Base-by-base conservation (phyloP, 2,329 filamentous ascomycete species). In the Ascomycota sp. region DNA sequence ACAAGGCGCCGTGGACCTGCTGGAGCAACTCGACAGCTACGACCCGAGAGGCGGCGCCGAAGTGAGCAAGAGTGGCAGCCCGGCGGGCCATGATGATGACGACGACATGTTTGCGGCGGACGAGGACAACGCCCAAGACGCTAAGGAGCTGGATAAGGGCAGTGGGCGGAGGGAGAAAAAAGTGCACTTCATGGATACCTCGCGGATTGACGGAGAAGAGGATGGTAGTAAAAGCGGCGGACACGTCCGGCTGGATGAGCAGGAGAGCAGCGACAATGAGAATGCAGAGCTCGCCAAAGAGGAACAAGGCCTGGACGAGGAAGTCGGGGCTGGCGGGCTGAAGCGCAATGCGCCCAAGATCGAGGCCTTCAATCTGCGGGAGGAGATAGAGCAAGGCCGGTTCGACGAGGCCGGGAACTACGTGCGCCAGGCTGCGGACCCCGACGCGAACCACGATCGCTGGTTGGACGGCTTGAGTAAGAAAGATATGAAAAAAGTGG, bases 381-480 rank as follows among this genome's bases (percentile, higher is more conserved):
- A 69, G 9, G 89, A 98, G 51, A 75, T 91, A 49, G 83, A 95
- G 45, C 86, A 95, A 41, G 89, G 89, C 1, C 67, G 73, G 8
- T 98, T 94, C 43, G 89, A 98, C 47, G 78, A 89, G 41, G 60
- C 74, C 2, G 86, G 86, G 8, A 98, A 95, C 50, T 98, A 74
- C 48, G 71, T 98, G 27, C 72, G 89, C 33, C 91, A 91, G 51
- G 85, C 85, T 0, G 68, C 58, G 7, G 89, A 98, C 43, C 81
- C 82, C 1, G 83, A 95, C 41, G 81, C 85, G 1, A 69, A 79
- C 17, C 83, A 98, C 50, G 89, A 98, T 54, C 68, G 67, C 21
- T 98, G 89, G 89, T 56, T 98, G 13, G 79, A 93, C 27, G 89
- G 89, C 0, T 59, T 94, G 13, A 89, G 77, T 40, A 94, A 92